A percentile compares a stretch with the other conserved stretches of the same genome.
These are phyloP conservation scores for Phytopythium oedochilum DNA, from an alignment of 352 stramenopile species.

Conservation along the genomic window DNA sequence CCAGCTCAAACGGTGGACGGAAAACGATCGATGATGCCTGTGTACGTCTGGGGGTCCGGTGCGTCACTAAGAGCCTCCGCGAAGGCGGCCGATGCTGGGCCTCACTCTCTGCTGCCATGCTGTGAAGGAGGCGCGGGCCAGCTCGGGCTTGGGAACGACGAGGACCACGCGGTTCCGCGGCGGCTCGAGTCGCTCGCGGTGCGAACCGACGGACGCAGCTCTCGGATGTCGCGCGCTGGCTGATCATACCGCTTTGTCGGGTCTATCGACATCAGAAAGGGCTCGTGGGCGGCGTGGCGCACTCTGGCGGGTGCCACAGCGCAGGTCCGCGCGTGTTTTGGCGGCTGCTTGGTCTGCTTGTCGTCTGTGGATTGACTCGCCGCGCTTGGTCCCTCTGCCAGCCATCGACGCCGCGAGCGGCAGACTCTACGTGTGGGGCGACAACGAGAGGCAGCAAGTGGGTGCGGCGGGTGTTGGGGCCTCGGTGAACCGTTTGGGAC, in stretches of 20 bases:
- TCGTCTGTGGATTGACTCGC: no score
- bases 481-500: neutral
- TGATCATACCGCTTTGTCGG: no score
- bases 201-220: neutral
- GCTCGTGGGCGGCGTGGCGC: constrained; percentile 27
- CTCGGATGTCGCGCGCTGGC: neutral
- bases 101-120: neutral
- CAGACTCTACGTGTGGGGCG: constrained; percentile 64
- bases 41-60: constrained; percentile 68
- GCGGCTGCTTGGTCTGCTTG: no score
- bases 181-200: constrained; percentile 18
- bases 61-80: neutral
- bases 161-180: constrained; percentile 59
- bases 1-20: neutral
- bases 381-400: no score
- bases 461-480: constrained; percentile 1
- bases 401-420: constrained; percentile 16
- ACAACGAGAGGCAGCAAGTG: constrained; percentile 54
- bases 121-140: constrained; percentile 53
- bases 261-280: constrained; percentile 8
- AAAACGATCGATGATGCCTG: neutral
- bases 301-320: constrained; percentile 64
- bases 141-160: constrained; percentile 44
- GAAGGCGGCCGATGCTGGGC: neutral
- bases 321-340: no score